Evolutionary conservation across 2,329 filamentous ascomycete genomes (phyloP), one percentile per base, ranked within the genome.

Genomic region (Colletotrichum sp.): DNA sequence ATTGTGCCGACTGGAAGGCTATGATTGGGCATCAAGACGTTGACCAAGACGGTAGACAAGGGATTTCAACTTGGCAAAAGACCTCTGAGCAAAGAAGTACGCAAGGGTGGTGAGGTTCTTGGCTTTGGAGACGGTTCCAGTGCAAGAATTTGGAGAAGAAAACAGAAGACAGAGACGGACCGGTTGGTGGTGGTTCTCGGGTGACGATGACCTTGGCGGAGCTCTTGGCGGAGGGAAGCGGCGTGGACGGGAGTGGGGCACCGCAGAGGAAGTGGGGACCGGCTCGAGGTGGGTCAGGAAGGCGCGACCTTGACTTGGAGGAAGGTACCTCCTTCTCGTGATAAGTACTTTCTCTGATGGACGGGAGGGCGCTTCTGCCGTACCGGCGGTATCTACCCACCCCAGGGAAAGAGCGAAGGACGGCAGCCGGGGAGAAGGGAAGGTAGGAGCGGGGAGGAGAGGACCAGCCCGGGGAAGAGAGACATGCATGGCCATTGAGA

Each of bases 171-270:
- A 36, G 16, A 64, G 59, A 66, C 44, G 64, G 74, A 64, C 71
- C 74, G 74, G 70, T 30, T 69, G 30, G 70, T 69, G 59, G 74
- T 76, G 69, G 70, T 76, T 72, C 70, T 66, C 70, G 70, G 74
- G 74, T 76, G 74, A 76, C 65, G 70, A 68, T 74, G 70, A 74
- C 74, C 74, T 76, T 76, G 70, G 74, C 74, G 73, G 70, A 73
- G 34, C 44, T 72, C 73, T 76, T 76, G 73, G 73, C 73, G 70
- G 73, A 75, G 62, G 68, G 73, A 49, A 64, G 73, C 73, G 73
- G 69, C 73, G 72, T 67, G 16, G 59, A 74, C 74, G 71, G 74
- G 49, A 69, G 70, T 69, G 74, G 74, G 71, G 64, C 64, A 18
- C 18, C n/a, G 49, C 32, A 59, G 74, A 59, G 74, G 59, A 52